These are phyloP conservation scores for Colletotrichum zoysiae DNA, from an alignment of 2,329 filamentous ascomycete species.

Conservation along the genomic window DNA sequence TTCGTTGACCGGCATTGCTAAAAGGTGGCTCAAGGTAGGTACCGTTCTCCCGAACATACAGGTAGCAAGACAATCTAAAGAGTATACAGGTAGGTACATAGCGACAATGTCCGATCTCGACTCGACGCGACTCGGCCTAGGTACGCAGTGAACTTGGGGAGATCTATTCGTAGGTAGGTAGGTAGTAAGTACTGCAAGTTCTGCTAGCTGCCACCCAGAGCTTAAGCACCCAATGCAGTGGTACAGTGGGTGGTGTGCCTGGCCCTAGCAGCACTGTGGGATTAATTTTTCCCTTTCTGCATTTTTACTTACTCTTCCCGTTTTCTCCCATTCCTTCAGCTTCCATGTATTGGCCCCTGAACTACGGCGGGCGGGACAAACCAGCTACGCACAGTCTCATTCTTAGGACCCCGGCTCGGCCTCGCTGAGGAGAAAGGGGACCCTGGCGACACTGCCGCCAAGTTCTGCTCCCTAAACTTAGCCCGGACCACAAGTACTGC, in stretches of 20 bases:
- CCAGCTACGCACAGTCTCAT: conserved; percentile 35
- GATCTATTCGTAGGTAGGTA: neutral
- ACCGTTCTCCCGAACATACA: neutral
- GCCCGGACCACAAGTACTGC: conserved; percentile 18
- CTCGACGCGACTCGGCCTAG: neutral
- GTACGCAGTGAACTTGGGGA: neutral
- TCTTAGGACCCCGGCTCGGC: conserved; percentile 15
- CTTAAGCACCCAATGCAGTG: conserved; percentile 1
- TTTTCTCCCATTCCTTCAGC: neutral
- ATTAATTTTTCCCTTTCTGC: neutral
- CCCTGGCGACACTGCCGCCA: conserved; percentile 25
- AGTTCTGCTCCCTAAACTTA: conserved; percentile 24
- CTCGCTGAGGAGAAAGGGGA: conserved; percentile 27
- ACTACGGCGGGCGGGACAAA: conserved; percentile 24
- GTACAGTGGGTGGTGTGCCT: neutral
- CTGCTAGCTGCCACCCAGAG: neutral
- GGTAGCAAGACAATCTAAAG: neutral
- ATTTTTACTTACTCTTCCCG: conserved; percentile 1
- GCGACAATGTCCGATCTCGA: neutral
- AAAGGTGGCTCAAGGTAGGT: neutral
- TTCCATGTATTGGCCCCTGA: conserved; percentile 33
- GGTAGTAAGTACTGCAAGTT: neutral
- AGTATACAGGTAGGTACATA: neutral
- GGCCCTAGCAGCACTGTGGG: neutral
- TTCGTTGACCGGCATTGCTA: neutral